Evolutionary conservation across 1,284 basidiomycete genomes (phyloP), one percentile per base, ranked within the genome.

Genomic region (Kalmanozyma brasiliensis): DNA sequence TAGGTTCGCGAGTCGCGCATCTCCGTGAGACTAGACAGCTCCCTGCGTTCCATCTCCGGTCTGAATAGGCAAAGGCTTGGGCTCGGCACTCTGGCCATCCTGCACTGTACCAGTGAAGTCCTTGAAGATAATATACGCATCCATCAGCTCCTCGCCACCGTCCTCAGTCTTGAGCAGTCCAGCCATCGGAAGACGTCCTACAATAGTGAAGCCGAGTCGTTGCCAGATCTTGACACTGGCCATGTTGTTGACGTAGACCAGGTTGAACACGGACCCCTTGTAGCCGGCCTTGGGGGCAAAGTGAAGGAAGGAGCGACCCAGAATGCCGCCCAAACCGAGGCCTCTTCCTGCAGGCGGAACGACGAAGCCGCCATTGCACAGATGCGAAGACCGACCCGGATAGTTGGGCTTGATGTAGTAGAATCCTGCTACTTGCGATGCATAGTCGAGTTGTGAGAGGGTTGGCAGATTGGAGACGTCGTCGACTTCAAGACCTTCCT

Each of bases 291-390:
- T 22, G 20, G 67, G 78, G 8, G 87, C 94, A 74, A 92, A 93
- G 79, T 91, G 84, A 11, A 95, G 84, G 84, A 89, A 97, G 4
- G 91, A 91, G 63, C 86, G 87, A 1, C 90, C 93, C 26, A 97
- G 87, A 2, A 88, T 85, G 30, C 84, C 83, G 11, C 93, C 93
- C 67, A 92, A 87, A 35, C 91, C 89, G 35, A 86, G 84, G 5
- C 88, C 89, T 24, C 93, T 87, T 48, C 89, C 87, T 0, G 78
- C 68, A 3, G 87, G 86, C 8, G 90, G 89, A 2, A 96, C 91
- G 35, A 97, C 85, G 83, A 97, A 97, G 1, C 94, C 94, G 3
- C 87, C 93, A 77, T 93, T 94, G 83, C 91, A 93, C 77, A 93
- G 91, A 85, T 94, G 93, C 34, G 91, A 93, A 4, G 91, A 92